These are phyloP conservation scores for Eremothecium cymbalariae DNA, from an alignment of 1,139 yeast species.

Conservation along the genomic window DNA sequence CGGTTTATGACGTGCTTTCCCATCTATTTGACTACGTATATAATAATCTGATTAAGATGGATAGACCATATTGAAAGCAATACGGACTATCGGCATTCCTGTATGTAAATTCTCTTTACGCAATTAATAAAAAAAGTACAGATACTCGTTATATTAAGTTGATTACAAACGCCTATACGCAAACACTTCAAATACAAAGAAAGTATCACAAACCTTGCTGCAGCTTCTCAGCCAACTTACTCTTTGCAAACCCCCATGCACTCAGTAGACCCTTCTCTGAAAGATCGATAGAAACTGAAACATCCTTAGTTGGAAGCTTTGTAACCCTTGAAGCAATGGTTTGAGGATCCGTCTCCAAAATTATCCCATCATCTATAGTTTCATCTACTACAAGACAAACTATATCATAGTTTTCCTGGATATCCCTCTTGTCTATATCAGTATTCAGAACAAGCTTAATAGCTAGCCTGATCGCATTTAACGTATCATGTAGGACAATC, in stretches of 20 bases:
- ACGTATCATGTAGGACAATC: conserved; percentile 65
- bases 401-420: conserved; percentile 79
- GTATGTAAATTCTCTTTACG: no score
- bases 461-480: conserved; percentile 73
- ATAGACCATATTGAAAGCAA: no score
- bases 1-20: background rate
- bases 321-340: conserved; percentile 87
- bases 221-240: conserved; percentile 75
- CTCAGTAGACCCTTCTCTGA: conserved; percentile 81
- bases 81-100: no score
- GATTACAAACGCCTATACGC: no score
- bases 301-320: conserved; percentile 63
- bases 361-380: conserved; percentile 83
- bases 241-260: conserved; percentile 85
- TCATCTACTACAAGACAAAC: conserved; percentile 84
- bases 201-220: conserved; percentile 56
- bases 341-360: conserved; percentile 82
- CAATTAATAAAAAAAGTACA: conserved; percentile 2
- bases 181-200: no score
- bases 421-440: conserved; percentile 68
- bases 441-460: conserved; percentile 67
- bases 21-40: background rate
- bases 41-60: background rate
- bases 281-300: conserved; percentile 62
- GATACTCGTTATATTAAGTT: background rate